Evolutionary conservation across 2,329 filamentous ascomycete species (phyloP).

Genomic region (Ophiostoma ulmi): DNA sequence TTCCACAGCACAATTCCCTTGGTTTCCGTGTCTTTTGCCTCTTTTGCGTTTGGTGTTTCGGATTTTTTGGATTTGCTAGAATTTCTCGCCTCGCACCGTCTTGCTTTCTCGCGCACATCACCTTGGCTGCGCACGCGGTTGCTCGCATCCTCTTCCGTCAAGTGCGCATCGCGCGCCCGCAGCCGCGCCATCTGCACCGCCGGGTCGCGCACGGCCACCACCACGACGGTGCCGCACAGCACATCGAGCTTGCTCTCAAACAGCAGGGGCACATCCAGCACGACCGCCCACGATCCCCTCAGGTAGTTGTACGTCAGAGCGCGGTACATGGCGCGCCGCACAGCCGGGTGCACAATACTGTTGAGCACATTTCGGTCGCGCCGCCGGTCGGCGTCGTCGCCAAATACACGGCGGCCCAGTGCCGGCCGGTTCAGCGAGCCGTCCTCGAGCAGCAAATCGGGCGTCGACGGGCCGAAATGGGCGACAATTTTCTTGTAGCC

Average conservation of each 20-base stretch:
- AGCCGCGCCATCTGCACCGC: constrained; percentile 77
- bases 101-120: constrained; percentile 78
- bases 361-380: constrained; percentile 75
- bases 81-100: constrained; percentile 62
- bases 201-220: constrained; percentile 78
- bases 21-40: neutral
- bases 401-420: constrained; percentile 81
- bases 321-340: constrained; percentile 75
- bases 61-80: constrained; percentile 35
- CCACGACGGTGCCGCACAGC: constrained; percentile 77
- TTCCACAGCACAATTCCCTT: constrained; percentile 83
- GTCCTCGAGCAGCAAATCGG: constrained; percentile 65
- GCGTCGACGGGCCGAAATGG: constrained; percentile 76
- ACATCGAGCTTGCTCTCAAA: constrained; percentile 85
- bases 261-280: constrained; percentile 85
- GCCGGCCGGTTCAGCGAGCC: constrained; percentile 69
- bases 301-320: constrained; percentile 69
- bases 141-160: constrained; percentile 79
- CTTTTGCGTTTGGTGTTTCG: constrained; percentile 41
- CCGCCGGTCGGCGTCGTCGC: constrained; percentile 63
- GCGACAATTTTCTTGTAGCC: constrained; percentile 78
- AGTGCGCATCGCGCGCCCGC: constrained; percentile 66
- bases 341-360: constrained; percentile 85
- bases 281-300: constrained; percentile 75
- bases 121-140: constrained; percentile 83